Base-by-base conservation (phyloP, 345 rosid genomes). In the Eucalyptus rudis region DNA sequence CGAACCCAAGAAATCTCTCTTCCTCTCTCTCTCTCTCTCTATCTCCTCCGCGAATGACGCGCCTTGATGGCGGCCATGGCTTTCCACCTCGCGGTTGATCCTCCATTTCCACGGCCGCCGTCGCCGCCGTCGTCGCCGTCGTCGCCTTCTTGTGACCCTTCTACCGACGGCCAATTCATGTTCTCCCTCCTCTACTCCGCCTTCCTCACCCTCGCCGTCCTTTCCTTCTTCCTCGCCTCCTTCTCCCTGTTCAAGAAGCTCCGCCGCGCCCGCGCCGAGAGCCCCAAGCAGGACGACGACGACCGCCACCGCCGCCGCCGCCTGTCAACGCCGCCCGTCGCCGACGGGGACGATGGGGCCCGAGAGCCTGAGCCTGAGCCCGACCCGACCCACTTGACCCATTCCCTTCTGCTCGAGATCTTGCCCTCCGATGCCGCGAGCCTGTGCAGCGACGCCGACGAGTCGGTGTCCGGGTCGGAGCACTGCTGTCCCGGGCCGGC, bases 131-230 rank as follows among this genome's bases (percentile, higher is more conserved):
- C 76, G 76, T 4, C 43, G 80, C 4, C 25, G 71, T 4, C 33
- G 36, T 12, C 24, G 81, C 1, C 83, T 36, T 76, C 83, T 20
- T 36, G 83, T 27, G 29, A 76, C 84, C 47, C 47, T 76, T 25
- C 62, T 56, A 6, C 1, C 62, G 62, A 12, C 84, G 84, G 44
- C 16, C 22, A 43, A 76, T 76, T 62, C 86, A 89, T 86, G 87
- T 27, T 87, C 49, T 50, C 89, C 29, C 7, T 87, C 85, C 89
- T 90, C 91, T 88, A 92, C 92, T 79, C 90, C 87, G 36, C 66
- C 90, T 89, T 90, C 90, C 89, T 94, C 71, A 87, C 91, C 81
- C 87, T 94, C 89, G 93, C 92, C 44, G 47, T 96, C 91, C 89
- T 93, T 49, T 92, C 90, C 58, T 86, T 94, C 80, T 59, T 93